phyloP scores from a whole-genome alignment of 2,329 filamentous ascomycete genomes.

The Cladosporium sp. region DNA sequence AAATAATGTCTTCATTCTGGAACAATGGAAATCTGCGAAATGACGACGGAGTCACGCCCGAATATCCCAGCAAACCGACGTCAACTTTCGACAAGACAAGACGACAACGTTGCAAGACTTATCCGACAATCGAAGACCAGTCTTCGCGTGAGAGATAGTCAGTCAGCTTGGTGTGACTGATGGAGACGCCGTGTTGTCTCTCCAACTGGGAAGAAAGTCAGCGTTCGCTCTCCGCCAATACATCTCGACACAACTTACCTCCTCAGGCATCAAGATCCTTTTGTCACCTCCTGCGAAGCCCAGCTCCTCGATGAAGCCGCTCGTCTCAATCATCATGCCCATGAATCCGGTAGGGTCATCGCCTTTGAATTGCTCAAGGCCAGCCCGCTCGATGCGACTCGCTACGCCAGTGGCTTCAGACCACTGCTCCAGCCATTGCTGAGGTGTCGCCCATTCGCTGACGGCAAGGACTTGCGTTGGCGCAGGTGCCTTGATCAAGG shows the following conservation, averaged over 20 bases:
- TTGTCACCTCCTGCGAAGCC: constrained; percentile 1
- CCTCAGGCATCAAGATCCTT: constrained; percentile 14
- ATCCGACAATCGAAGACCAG: constrained; percentile 1
- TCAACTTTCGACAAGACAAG: not conserved
- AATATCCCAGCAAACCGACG: not conserved
- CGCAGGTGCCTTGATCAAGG: constrained; percentile 21
- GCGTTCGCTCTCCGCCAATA: not conserved
- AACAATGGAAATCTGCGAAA: not conserved
- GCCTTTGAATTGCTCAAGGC: not conserved
- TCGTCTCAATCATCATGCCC: constrained; percentile 5
- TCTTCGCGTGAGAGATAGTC: constrained; percentile 10
- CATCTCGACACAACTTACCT: not conserved
- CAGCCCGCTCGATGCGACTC: not conserved
- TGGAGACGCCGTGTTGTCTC: not conserved
- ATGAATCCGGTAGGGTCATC: constrained; percentile 6
- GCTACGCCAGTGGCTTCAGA: not conserved
- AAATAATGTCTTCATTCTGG: not conserved
- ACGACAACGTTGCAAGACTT: not conserved
- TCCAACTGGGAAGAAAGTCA: not conserved
- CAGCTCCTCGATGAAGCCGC: constrained; percentile 7
- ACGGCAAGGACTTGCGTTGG: constrained; percentile 7
- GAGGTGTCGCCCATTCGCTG: not conserved
- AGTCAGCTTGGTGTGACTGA: constrained; percentile 3
- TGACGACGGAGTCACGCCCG: not conserved
- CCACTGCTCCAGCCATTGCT: constrained; percentile 1